These are phyloP conservation scores for Mycena filopes DNA, from an alignment of 768 basidiomycete genomes.

Conservation along the genomic window DNA sequence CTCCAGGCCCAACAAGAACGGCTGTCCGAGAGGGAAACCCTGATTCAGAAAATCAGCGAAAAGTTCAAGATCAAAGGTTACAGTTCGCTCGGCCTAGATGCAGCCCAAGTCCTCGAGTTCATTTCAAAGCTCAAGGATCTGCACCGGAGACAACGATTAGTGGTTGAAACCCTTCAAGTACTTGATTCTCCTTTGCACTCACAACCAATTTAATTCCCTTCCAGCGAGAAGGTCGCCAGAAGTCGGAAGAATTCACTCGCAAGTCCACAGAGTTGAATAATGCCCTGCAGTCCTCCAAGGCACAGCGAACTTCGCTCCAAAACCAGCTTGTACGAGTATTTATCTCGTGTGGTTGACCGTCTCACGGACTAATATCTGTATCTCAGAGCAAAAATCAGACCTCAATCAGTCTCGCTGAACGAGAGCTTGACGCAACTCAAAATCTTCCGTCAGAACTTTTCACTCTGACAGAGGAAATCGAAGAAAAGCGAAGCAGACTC, in stretches of 20 bases:
- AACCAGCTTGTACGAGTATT: constrained; percentile 64
- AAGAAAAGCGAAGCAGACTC: constrained; percentile 72
- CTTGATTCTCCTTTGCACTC: constrained; percentile 14
- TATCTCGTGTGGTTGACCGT: background rate
- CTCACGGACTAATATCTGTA: background rate
- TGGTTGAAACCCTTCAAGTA: constrained; percentile 78
- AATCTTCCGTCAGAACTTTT: constrained; percentile 63
- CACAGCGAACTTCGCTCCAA: constrained; percentile 61
- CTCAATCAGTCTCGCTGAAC: constrained; percentile 63
- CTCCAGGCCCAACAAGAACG: constrained; percentile 78
- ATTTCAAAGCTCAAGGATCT: constrained; percentile 70
- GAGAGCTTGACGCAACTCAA: constrained; percentile 65
- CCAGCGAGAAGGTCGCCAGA: constrained; percentile 63
- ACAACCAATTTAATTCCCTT: constrained; percentile 5
- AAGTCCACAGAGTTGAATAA: constrained; percentile 67
- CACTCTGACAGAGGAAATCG: constrained; percentile 68
- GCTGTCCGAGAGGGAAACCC: constrained; percentile 73
- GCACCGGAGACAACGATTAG: constrained; percentile 67
- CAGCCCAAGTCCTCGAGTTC: constrained; percentile 80
- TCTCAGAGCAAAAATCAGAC: constrained; percentile 61
- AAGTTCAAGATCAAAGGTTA: constrained; percentile 81
- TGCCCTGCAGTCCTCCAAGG: constrained; percentile 63
- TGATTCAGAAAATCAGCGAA: constrained; percentile 76
- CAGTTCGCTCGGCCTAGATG: constrained; percentile 73
- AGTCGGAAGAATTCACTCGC: constrained; percentile 71